phyloP scores from a whole-genome alignment of 1,139 yeast genomes.

The Saccharomyces pastorianus region DNA sequence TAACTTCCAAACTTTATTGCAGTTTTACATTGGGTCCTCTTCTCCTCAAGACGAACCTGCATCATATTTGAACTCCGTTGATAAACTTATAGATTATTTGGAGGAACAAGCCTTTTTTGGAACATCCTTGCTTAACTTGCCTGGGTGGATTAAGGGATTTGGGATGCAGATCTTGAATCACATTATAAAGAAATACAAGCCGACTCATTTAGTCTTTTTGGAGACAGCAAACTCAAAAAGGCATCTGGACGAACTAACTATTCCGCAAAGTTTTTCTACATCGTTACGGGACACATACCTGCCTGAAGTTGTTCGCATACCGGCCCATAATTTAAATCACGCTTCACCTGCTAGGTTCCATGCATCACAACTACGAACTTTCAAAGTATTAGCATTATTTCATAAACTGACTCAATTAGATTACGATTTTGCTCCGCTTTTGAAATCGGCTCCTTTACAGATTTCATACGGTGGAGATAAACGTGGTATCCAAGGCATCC shows the following conservation, averaged over 20 bases:
- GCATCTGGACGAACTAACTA: constrained; percentile 23
- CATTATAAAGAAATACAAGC: constrained; percentile 42
- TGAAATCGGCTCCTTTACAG: constrained; percentile 42
- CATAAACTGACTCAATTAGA: constrained; percentile 34
- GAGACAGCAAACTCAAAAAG: constrained; percentile 32
- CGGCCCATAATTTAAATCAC: constrained; percentile 8
- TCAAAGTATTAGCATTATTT: constrained; percentile 46
- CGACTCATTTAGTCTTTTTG: constrained; percentile 48
- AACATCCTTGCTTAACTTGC: constrained; percentile 64
- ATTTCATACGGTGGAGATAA: constrained; percentile 37
- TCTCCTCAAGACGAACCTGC: constrained; percentile 67
- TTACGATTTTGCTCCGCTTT: constrained; percentile 47
- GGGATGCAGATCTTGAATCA: constrained; percentile 59
- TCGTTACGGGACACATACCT: constrained; percentile 15
- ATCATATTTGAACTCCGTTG: constrained; percentile 43
- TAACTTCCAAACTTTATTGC: constrained; percentile 24
- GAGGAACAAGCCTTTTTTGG: constrained; percentile 29
- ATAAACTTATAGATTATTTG: constrained; percentile 37
- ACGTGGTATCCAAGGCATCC: constrained; percentile 24
- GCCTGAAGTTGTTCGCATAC: constrained; percentile 16
- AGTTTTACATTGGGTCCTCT: constrained; percentile 58
- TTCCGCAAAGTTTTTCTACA: constrained; percentile 19
- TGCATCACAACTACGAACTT: constrained; percentile 45
- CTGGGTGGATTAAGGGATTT: constrained; percentile 91
- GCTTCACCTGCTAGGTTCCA: constrained; percentile 14